These are phyloP conservation scores for Penicillium paradoxum DNA, from an alignment of 495 filamentous ascomycete species.

Conservation along the genomic window DNA sequence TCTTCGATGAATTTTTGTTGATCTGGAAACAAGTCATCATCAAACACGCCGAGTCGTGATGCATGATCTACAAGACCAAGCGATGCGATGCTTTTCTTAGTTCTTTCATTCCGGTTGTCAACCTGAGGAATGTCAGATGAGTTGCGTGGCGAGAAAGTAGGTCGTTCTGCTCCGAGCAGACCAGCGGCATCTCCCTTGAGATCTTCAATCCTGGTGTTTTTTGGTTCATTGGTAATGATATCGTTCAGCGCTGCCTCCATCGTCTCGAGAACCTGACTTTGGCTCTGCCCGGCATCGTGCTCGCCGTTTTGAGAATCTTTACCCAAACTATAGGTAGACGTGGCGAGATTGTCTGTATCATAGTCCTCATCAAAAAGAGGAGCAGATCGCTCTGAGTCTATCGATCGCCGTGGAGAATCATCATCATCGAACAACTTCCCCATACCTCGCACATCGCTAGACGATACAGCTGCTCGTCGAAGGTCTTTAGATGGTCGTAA, in stretches of 20 bases:
- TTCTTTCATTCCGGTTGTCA: slow-evolving; percentile 46
- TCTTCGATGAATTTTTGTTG: slow-evolving; percentile 83
- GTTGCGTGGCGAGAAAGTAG: slow-evolving; percentile 47
- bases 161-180: slow-evolving; percentile 41
- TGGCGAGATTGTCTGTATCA: slow-evolving; percentile 57
- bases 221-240: slow-evolving; percentile 78
- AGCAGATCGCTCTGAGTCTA: slow-evolving; percentile 51
- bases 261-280: slow-evolving; percentile 69
- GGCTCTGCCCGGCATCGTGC: slow-evolving; percentile 39
- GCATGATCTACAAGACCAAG: slow-evolving; percentile 81
- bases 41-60: slow-evolving; percentile 81
- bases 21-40: slow-evolving; percentile 90
- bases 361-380: slow-evolving; percentile 63
- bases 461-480: slow-evolving; percentile 54
- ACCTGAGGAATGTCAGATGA: slow-evolving; percentile 50
- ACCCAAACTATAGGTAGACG: slow-evolving; percentile 54
- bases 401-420: slow-evolving; percentile 47
- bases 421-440: slow-evolving; percentile 44
- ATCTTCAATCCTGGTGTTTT: slow-evolving; percentile 60
- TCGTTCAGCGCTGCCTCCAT: slow-evolving; percentile 94
- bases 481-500: slow-evolving; percentile 42
- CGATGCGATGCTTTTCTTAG: slow-evolving; percentile 82
- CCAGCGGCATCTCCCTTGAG: slow-evolving; percentile 41
- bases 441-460: slow-evolving; percentile 48
- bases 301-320: slow-evolving; percentile 48